Conservation (phyloP, 306 rosid genomes). For the Begonia masoniana region DNA sequence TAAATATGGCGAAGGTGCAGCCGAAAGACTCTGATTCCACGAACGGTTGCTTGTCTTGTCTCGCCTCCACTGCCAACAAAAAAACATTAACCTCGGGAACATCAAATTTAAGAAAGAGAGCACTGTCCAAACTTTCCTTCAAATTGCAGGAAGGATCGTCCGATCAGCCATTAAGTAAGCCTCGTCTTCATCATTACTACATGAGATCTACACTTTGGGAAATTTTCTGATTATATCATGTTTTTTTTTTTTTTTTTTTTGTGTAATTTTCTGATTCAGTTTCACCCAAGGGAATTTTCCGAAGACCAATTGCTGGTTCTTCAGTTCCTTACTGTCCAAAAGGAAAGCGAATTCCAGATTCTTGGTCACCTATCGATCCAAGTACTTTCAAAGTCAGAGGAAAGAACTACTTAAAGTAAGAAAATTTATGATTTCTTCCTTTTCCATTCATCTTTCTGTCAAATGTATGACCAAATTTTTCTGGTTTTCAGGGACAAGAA, state of each 20-base stretch:
- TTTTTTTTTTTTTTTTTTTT: constrained; percentile 6
- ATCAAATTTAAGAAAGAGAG: constrained; percentile 34
- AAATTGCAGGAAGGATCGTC: constrained; percentile 62
- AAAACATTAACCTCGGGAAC: constrained; percentile 42
- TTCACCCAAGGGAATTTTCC: constrained; percentile 54
- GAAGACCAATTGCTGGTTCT: constrained; percentile 57
- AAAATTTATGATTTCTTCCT: not conserved
- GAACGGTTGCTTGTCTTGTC: constrained; percentile 55
- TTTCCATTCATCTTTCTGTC: not conserved
- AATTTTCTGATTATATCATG: not conserved
- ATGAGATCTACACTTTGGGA: not conserved
- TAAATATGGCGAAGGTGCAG: not conserved
- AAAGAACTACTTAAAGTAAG: constrained; percentile 65
- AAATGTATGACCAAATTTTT: not conserved
- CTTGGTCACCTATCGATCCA: constrained; percentile 87
- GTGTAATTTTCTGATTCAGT: constrained; percentile 23
- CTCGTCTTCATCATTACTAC: not conserved
- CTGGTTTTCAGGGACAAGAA: constrained; percentile 72
- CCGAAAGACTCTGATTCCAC: constrained; percentile 17
- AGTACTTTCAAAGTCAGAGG: constrained; percentile 79
- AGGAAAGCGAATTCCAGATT: constrained; percentile 57
- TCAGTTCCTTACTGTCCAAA: constrained; percentile 47
- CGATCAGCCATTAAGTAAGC: constrained; percentile 53
- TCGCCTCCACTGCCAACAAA: constrained; percentile 41
- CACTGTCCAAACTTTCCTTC: constrained; percentile 58